phyloP scores from a whole-genome alignment of 345 rosid genomes.

The Populus davidiana region DNA sequence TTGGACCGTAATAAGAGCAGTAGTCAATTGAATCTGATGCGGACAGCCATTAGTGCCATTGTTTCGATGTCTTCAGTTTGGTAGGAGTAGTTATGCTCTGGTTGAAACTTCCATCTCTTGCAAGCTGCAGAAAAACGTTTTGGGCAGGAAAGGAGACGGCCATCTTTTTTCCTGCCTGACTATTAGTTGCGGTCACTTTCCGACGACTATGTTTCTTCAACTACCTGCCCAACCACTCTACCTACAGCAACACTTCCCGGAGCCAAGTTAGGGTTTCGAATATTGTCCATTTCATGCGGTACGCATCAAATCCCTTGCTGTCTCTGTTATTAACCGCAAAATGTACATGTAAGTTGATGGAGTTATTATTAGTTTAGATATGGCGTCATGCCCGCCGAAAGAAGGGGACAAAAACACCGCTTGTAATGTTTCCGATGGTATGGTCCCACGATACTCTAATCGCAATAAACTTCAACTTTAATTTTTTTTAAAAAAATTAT shows the following conservation, averaged over 20 bases:
- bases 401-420: too few relatives aligned
- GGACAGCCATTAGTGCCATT: neutral
- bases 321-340: too few relatives aligned
- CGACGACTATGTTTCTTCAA: constrained; percentile 42
- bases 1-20: neutral
- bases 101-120: constrained; percentile 2
- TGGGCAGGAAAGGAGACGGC: neutral
- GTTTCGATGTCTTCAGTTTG: neutral
- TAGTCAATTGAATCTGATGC: neutral
- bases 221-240: constrained; percentile 33
- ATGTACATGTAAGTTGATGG: too few relatives aligned
- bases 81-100: constrained; percentile 7
- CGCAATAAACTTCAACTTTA: constrained; percentile 9
- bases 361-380: too few relatives aligned
- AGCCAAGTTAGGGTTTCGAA: neutral
- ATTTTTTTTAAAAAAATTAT: too few relatives aligned
- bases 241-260: neutral
- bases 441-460: constrained; percentile 18
- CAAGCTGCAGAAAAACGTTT: neutral
- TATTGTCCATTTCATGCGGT: neutral
- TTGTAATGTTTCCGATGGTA: too few relatives aligned
- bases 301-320: neutral
- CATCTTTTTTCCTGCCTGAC: neutral
- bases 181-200: constrained; percentile 1
- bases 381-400: too few relatives aligned